Percentiles rank a stretch among this genome's conserved stretches.
Evolutionary conservation across 202 grass and related monocot genomes (phyloP).

Genomic region (Saccharum hybrid): DNA sequence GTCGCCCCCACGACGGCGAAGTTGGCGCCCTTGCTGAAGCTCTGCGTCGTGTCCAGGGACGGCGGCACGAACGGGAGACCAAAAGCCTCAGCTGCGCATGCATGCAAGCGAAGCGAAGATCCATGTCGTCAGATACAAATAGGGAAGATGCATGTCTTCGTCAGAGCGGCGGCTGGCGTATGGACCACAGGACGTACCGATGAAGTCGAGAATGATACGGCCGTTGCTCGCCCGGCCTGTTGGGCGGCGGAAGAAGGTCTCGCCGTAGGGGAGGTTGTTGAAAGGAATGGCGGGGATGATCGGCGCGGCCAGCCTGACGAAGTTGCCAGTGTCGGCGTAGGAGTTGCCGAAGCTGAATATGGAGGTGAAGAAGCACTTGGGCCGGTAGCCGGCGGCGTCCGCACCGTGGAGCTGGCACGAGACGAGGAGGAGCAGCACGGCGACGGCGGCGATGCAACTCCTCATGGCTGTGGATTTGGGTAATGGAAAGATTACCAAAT

Average conservation of each 20-base stretch:
- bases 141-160: background rate
- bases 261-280: conserved; percentile 39
- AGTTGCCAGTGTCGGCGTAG: conserved; percentile 50
- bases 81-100: conserved; percentile 34
- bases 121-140: background rate
- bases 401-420: background rate
- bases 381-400: background rate
- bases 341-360: conserved; percentile 59
- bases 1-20: conserved; percentile 53
- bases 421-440: background rate
- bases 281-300: conserved; percentile 25
- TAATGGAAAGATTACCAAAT: background rate
- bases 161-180: background rate
- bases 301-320: conserved; percentile 15
- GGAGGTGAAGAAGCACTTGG: conserved; percentile 19
- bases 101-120: background rate
- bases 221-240: conserved; percentile 50
- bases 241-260: conserved; percentile 47
- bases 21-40: conserved; percentile 54
- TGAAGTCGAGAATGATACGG: conserved; percentile 52
- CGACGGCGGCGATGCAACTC: background rate
- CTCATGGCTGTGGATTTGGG: background rate
- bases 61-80: conserved; percentile 56
- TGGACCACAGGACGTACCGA: background rate
- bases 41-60: conserved; percentile 27